Evolutionary conservation across 202 grass and related monocot genomes (phyloP), one percentile per base, ranked within the genome.

Genomic region (Digitaria exilis): DNA sequence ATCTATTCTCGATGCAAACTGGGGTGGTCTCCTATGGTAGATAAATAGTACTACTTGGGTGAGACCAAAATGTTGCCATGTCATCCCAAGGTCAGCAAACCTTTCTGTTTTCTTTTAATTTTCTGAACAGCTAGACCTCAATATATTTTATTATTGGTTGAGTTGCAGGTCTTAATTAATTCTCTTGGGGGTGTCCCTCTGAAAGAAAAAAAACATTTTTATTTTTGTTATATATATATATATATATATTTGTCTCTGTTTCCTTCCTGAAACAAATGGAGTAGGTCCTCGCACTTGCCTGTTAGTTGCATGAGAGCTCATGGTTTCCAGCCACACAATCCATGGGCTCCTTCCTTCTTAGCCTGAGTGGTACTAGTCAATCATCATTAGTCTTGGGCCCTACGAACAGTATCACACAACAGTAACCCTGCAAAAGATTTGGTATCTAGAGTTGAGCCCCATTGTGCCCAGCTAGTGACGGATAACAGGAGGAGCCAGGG

Each of bases 401-500:
- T 71, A 35, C 21, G 30, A 92, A 94, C 85, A 73, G 77, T 82
- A 48, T 83, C 58, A 66, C 30, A 87, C 54, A 84, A 82, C 60
- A 82, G 87, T 80, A 89, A 87, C 68, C 65, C 42, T 82, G 73
- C 73, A 52, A 75, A 75, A 89, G 80, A 88, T 94, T 89, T 91
- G 83, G 80, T 60, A 84, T 82, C 78, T 81, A 77, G 77, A 61
- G 63, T 54, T 17, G 76, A 89, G 82, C 62, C 76, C 55, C 54
- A 62, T 71, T 54, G 37, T 67, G 34, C 66, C 76, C 79, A 91
- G 75, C 72, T 67, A 73, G 78, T 77, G 69, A 89, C 61, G 56
- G 61, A 37, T 35, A 90, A 90, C 85, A 94, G 88, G 39, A 80
- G 84, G 80, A 78, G 39, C 45, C 87, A 87, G 72, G 70, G 67